Evolutionary conservation across 1,284 basidiomycete genomes (phyloP), one percentile per base, ranked within the genome.

Genomic region (Melampsora occidentalis): DNA sequence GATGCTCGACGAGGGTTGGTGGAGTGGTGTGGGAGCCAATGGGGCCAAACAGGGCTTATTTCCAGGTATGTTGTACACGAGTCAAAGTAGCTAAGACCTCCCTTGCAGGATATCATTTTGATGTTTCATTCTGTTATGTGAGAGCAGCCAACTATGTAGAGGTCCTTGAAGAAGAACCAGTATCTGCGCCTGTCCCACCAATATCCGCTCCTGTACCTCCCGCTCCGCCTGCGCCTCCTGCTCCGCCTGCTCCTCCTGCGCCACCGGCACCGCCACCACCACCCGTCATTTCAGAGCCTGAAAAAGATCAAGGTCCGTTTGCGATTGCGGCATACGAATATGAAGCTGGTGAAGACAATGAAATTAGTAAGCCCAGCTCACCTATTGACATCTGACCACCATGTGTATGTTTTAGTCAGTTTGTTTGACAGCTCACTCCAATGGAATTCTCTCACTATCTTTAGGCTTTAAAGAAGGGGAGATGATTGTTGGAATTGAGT

Each of bases 231-330:
- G 64, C 71, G 6, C 76, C 93, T 1, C 91, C 91, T 0, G 89
- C 90, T 25, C 85, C 85, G 22, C 90, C 90, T 18, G 80, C 81
- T 5, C 49, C 71, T 7, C 97, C 96, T 81, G 93, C 92, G 7
- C 98, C 82, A 85, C 99, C 77, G 94, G 98, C 82, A 96, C 97
- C 0, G 98, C 97, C 83, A 92, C 93, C 14, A 83, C 79, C 3
- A 79, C 83, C 12, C 81, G 81, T 71, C 71, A 72, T 28, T 10
- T 22, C 53, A n/a, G 71, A 48, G 12, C 69, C 79, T 7, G 18
- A 31, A 39, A 9, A 20, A 31, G 39, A 68, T 1, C 62, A 77
- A 28, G 79, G 78, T 2, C 78, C 79, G 0, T 76, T 71, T 35
- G 79, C 81, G 22, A 81, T 79, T 3, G 82, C 82, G 0, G 78